These are phyloP conservation scores for Terfezia boudieri DNA, from an alignment of 495 filamentous ascomycete species.

Conservation along the genomic window DNA sequence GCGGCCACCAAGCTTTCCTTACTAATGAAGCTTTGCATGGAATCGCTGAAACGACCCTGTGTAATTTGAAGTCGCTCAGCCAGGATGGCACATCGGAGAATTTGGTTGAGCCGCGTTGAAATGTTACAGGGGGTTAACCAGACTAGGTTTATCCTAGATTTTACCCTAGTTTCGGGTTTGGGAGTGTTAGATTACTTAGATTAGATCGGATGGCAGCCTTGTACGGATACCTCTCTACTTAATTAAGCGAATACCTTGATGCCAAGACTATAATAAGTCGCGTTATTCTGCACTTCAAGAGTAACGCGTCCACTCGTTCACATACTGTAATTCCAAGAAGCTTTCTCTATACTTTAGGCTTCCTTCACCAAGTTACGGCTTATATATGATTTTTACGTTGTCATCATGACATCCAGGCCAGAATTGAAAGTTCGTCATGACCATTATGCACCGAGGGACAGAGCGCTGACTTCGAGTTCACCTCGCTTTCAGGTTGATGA, in stretches of 20 bases:
- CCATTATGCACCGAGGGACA: background rate
- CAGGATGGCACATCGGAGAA: conserved; percentile 20
- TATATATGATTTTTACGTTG: background rate
- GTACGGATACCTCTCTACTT: too few species aligned
- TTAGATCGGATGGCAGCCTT: background rate
- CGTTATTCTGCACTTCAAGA: too few species aligned
- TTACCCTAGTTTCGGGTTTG: background rate
- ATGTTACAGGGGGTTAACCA: background rate
- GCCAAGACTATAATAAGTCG: too few species aligned
- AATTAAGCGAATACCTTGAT: too few species aligned
- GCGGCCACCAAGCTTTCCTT: conserved; percentile 50
- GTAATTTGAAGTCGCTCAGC: conserved; percentile 27
- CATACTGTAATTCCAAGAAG: too few species aligned
- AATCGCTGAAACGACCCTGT: conserved; percentile 38
- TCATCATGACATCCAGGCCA: background rate
- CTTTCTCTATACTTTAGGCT: too few species aligned
- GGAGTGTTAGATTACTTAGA: background rate
- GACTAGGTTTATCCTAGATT: too few species aligned
- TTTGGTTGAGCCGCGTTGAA: background rate
- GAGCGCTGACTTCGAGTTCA: too few species aligned
- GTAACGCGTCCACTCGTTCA: too few species aligned
- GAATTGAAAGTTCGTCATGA: background rate
- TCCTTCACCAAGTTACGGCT: too few species aligned
- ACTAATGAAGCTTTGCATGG: conserved; percentile 41
- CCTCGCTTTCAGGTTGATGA: conserved; percentile 52